These are phyloP conservation scores for Chytriomyces sp. DNA, from an alignment of 192 early-diverging fungal genomes.

Conservation along the genomic window DNA sequence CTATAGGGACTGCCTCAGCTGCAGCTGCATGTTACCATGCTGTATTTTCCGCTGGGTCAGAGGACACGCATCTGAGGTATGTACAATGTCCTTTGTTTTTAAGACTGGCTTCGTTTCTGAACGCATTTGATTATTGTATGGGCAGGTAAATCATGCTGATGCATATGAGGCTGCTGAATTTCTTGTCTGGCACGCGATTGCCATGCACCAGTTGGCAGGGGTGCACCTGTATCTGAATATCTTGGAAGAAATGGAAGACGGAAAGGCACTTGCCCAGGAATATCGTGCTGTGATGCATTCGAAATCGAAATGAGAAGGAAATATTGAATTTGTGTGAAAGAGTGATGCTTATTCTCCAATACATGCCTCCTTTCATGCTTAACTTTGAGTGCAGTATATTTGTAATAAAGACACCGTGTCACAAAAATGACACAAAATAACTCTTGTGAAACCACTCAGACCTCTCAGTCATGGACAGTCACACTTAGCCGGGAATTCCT, in stretches of 20 bases:
- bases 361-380: too few species aligned
- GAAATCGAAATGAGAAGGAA: too few species aligned
- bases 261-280: constrained; percentile 9
- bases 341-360: too few species aligned
- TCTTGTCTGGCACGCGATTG: constrained; percentile 9
- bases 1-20: neutral
- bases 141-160: neutral
- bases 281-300: neutral
- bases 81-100: neutral
- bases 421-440: too few species aligned
- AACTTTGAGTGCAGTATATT: too few species aligned
- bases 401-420: too few species aligned
- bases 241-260: neutral
- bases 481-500: too few species aligned
- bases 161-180: constrained; percentile 13
- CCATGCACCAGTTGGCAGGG: neutral
- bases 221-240: neutral
- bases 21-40: neutral
- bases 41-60: neutral
- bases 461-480: too few species aligned
- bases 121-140: neutral
- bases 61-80: too few species aligned
- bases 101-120: neutral
- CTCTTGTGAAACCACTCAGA: too few species aligned
- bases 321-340: too few species aligned